Conservation (phyloP, 208 protist species). For the Trypanosoma conorhini region DNA sequence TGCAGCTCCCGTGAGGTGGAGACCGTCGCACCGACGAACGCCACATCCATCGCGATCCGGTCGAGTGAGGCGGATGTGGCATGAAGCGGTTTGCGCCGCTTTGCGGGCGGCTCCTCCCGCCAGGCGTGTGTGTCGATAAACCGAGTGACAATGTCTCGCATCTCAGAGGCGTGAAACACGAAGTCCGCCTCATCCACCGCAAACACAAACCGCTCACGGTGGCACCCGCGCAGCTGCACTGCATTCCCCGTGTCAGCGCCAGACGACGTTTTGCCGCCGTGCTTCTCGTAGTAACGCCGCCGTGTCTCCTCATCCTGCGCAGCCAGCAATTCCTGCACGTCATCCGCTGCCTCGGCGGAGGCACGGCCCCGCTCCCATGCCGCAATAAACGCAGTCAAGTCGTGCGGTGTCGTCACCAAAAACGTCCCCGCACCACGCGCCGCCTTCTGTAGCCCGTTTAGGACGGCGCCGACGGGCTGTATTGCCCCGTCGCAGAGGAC, state of each 20-base stretch:
- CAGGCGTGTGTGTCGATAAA: constrained; percentile 35
- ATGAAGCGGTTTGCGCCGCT: constrained; percentile 14
- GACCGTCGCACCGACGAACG: constrained; percentile 87
- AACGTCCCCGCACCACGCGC: constrained; percentile 71
- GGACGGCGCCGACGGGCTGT: constrained; percentile 36
- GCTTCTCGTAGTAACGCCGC: constrained; percentile 37
- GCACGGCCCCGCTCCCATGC: constrained; percentile 22
- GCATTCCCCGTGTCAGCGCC: neutral
- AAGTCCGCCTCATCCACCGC: constrained; percentile 90
- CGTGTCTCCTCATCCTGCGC: constrained; percentile 60
- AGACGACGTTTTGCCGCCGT: neutral
- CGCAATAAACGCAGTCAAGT: constrained; percentile 55
- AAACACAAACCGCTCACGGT: constrained; percentile 57
- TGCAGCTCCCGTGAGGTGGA: constrained; percentile 53
- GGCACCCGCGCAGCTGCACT: constrained; percentile 17
- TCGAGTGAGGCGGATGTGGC: neutral
- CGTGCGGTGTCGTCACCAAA: constrained; percentile 80
- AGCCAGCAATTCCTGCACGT: constrained; percentile 35
- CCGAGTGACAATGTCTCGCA: constrained; percentile 44
- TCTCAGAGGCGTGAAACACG: constrained; percentile 68
- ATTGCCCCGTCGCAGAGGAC: constrained; percentile 77
- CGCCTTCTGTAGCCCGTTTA: constrained; percentile 43
- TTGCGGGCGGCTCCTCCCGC: neutral
- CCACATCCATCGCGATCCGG: constrained; percentile 55
- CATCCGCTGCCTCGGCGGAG: neutral